phyloP scores from a whole-genome alignment of 2,329 filamentous ascomycete species.

The Fusarium sp. region DNA sequence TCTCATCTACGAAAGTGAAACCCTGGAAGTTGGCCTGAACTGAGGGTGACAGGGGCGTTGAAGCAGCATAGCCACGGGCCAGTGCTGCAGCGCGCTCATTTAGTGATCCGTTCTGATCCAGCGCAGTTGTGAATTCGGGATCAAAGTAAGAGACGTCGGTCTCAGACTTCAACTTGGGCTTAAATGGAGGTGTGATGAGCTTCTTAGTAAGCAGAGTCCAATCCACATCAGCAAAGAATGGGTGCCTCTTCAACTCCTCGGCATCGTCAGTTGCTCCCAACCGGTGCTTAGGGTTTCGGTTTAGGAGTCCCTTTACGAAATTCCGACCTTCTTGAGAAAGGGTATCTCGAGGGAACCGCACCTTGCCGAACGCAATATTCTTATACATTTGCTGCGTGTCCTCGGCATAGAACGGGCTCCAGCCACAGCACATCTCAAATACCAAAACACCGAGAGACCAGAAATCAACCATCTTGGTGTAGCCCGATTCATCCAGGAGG shows the following conservation, averaged over 20 bases:
- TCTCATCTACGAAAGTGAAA: constrained; percentile 99
- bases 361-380: constrained; percentile 99
- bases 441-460: constrained; percentile 98
- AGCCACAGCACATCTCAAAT: constrained; percentile 99
- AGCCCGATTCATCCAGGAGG: constrained; percentile 92
- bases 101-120: constrained; percentile 85
- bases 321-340: constrained; percentile 94
- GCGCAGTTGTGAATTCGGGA: constrained; percentile 94
- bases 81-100: constrained; percentile 91
- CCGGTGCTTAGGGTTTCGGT: constrained; percentile 95
- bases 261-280: constrained; percentile 91
- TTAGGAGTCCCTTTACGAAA: constrained; percentile 96
- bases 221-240: constrained; percentile 94
- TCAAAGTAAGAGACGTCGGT: constrained; percentile 98
- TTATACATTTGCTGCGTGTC: constrained; percentile 99
- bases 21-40: constrained; percentile 98
- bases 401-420: constrained; percentile 98
- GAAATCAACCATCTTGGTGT: constrained; percentile 99
- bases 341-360: constrained; percentile 93
- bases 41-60: constrained; percentile 90
- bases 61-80: constrained; percentile 85
- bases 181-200: constrained; percentile 94
- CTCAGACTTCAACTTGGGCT: constrained; percentile 94
- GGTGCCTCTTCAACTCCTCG: constrained; percentile 90
- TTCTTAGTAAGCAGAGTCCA: constrained; percentile 91